phyloP scores from a whole-genome alignment of 139 green algal genomes.

The Volvox africanus region DNA sequence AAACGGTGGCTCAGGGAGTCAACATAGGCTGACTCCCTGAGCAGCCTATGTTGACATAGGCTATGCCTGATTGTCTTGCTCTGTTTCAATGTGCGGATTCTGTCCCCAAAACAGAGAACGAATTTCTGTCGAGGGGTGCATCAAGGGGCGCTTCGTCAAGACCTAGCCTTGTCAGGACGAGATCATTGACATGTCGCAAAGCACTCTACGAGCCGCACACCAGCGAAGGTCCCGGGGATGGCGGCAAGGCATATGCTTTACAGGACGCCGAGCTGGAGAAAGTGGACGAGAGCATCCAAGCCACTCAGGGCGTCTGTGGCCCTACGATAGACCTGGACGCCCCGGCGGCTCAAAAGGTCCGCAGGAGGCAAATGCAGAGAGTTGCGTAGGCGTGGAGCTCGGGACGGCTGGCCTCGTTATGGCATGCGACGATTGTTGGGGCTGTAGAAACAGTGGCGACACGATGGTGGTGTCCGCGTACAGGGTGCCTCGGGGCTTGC shows the following conservation, averaged over 20 bases:
- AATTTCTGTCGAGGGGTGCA: no score
- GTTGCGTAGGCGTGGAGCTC: background rate
- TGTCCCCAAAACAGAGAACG: slow-evolving; percentile 72
- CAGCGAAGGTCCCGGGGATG: slow-evolving; percentile 24
- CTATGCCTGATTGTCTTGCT: background rate
- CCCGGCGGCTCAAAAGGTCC: background rate
- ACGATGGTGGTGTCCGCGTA: background rate
- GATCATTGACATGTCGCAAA: slow-evolving; percentile 9
- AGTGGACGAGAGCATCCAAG: background rate
- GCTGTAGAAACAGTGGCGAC: background rate
- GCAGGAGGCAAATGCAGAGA: slow-evolving; percentile 23
- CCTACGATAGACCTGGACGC: background rate
- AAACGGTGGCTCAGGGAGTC: no score
- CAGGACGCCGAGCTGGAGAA: slow-evolving; percentile 37
- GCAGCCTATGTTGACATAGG: no score
- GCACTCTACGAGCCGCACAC: slow-evolving; percentile 14
- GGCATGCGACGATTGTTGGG: background rate
- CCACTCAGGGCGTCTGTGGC: background rate
- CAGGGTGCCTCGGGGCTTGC: background rate
- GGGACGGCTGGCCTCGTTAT: background rate
- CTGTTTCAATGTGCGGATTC: slow-evolving; percentile 27
- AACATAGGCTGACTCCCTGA: no score
- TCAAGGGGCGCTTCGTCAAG: slow-evolving; percentile 87
- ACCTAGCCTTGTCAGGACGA: slow-evolving; percentile 52
- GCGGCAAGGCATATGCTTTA: slow-evolving; percentile 24